Base-by-base conservation (phyloP, 495 filamentous ascomycete genomes). In the Cercophora sp. region DNA sequence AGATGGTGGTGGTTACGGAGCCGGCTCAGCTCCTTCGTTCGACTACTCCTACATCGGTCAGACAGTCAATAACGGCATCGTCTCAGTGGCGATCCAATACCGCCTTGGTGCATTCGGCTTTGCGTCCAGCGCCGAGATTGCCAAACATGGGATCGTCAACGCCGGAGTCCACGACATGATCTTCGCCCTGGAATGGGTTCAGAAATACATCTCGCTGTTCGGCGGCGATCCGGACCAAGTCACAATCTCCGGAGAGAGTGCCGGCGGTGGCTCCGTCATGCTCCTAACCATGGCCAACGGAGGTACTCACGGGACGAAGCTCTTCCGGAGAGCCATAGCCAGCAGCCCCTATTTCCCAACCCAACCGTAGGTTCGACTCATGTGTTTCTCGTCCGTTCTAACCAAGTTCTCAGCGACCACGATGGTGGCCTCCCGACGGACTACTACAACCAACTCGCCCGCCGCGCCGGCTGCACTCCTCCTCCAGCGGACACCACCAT, bases 151-250 rank as follows among this genome's bases (percentile, higher is more conserved):
- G 3, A 74, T 68, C 4, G 72, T 79, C 20, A 91, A 91, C 53
- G 77, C 77, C 1, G 87, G 81, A 0, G 71, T 91, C 4, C 66
- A 76, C 22, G 87, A 91, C 60, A 87, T 89, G 62, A 74, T 79
- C 1, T 71, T 85, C 27, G 86, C 83, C 9, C 71, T 91, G 15
- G 64, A 88, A 51, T 90, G 87, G 87, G 77, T 89, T n/a, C 79
- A 87, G 52, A 71, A 80, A 48, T 70, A 89, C 57, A 88, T 89
- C 52, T 64, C 70, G 45, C 69, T 76, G 3, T 89, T 91, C 57
- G 85, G 86, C 3, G 87, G 87, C 10, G 82, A 91, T 60, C 75
- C 80, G 2, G 57, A 63, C 19, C 68, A 74, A 45, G 80, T 91
- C 24, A 93, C 88, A 1, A 75, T 91, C 10, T 75, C 80, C 51